A percentile compares a stretch with the other conserved stretches of the same genome.
Evolutionary conservation across 106 monocot species (phyloP).

Genomic region (Platanthera zijinensis): DNA sequence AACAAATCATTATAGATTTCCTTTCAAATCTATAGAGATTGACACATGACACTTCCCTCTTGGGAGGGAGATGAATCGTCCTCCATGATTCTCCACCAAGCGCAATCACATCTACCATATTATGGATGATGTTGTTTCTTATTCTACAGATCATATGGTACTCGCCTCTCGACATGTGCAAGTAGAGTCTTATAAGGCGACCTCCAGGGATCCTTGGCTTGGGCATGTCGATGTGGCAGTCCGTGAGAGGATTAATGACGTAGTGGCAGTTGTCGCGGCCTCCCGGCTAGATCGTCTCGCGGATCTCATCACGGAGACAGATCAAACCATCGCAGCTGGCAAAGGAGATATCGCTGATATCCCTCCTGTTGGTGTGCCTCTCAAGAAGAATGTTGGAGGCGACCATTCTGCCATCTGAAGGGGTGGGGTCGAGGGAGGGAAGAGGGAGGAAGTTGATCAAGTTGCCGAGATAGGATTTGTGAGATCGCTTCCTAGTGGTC

Average conservation of each 20-base stretch:
- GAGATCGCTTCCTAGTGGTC: background rate
- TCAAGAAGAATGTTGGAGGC: too few species aligned
- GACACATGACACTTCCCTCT: background rate
- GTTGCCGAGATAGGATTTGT: background rate
- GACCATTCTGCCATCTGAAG: too few species aligned
- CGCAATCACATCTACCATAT: background rate
- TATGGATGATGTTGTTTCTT: background rate
- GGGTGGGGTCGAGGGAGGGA: too few species aligned
- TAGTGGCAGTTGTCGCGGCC: background rate
- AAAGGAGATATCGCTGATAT: background rate
- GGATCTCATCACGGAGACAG: background rate
- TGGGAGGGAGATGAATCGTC: background rate
- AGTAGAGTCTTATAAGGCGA: background rate
- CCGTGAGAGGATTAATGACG: background rate
- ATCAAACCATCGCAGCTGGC: background rate
- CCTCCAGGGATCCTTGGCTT: background rate
- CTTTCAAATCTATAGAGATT: background rate
- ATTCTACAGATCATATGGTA: background rate
- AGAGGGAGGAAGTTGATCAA: too few species aligned
- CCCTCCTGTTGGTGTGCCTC: too few species aligned
- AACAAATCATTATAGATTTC: background rate
- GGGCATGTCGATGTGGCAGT: background rate
- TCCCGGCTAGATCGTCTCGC: background rate
- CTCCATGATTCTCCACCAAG: background rate
- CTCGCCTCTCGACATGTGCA: background rate